A percentile compares a stretch with the other conserved stretches of the same genome.
These are phyloP conservation scores for Pythium aquatile DNA, from an alignment of 352 stramenopile genomes.

Conservation along the genomic window DNA sequence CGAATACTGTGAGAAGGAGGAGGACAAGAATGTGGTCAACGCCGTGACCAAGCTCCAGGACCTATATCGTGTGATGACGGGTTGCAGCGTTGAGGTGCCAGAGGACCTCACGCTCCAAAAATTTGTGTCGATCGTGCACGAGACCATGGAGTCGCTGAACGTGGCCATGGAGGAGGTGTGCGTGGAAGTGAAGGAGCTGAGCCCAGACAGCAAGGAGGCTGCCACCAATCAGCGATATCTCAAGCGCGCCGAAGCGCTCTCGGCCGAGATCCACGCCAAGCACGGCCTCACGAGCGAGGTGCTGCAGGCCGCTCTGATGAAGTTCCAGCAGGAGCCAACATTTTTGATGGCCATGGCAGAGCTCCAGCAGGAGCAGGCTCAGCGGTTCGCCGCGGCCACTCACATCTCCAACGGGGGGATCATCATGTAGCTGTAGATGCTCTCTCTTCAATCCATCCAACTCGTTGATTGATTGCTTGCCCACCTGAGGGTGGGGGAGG, in stretches of 20 bases:
- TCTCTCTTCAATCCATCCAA: conserved; percentile 12
- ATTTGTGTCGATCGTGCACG: conserved; percentile 89
- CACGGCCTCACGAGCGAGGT: conserved; percentile 85
- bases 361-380: conserved; percentile 82
- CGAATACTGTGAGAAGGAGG: conserved; percentile 87
- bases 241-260: conserved; percentile 82
- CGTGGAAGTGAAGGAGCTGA: conserved; percentile 84
- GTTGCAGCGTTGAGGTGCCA: conserved; percentile 76
- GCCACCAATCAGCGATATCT: conserved; percentile 90
- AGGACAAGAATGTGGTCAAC: conserved; percentile 83
- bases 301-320: conserved; percentile 88
- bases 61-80: conserved; percentile 87
- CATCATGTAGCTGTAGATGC: conserved; percentile 60
- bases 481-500: too few relatives aligned
- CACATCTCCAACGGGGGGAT: conserved; percentile 88
- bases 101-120: conserved; percentile 78
- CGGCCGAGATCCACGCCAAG: conserved; percentile 85
- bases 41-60: conserved; percentile 86
- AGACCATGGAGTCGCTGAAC: conserved; percentile 89
- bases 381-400: conserved; percentile 77
- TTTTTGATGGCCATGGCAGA: conserved; percentile 88
- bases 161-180: conserved; percentile 88
- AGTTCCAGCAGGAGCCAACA: conserved; percentile 86
- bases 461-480: too few relatives aligned
- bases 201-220: conserved; percentile 88